These are phyloP conservation scores for Selenicereus undatus DNA, from an alignment of 148 eudicot genomes.

Conservation along the genomic window DNA sequence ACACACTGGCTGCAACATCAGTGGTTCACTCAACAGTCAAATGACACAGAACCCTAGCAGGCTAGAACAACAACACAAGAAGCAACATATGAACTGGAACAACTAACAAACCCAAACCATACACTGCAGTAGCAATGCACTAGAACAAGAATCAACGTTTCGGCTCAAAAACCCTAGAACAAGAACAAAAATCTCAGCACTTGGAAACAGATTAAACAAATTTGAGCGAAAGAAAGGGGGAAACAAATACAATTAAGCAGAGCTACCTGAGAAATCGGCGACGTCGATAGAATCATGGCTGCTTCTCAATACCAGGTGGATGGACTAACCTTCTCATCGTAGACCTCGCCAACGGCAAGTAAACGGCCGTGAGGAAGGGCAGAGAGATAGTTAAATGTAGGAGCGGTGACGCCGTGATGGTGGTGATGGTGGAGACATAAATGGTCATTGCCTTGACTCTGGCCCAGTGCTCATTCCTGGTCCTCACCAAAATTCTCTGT, in stretches of 20 bases:
- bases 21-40: neutral
- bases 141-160: neutral
- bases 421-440: neutral
- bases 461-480: neutral
- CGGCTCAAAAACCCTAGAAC: neutral
- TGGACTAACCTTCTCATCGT: neutral
- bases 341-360: neutral
- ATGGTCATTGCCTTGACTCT: neutral
- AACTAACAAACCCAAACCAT: neutral
- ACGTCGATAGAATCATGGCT: neutral
- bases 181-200: neutral
- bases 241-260: neutral
- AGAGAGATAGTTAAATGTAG: neutral
- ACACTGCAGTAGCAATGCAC: neutral
- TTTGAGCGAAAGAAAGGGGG: neutral
- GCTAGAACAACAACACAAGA: neutral
- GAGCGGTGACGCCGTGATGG: neutral
- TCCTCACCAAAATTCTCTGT: neutral
- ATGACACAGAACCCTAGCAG: neutral
- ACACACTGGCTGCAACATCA: neutral
- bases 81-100: neutral
- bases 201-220: neutral
- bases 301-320: neutral
- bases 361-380: neutral
- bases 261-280: slow-evolving; percentile 1